Conservation (phyloP, 208 protist species). For the Leishmania arabica region DNA sequence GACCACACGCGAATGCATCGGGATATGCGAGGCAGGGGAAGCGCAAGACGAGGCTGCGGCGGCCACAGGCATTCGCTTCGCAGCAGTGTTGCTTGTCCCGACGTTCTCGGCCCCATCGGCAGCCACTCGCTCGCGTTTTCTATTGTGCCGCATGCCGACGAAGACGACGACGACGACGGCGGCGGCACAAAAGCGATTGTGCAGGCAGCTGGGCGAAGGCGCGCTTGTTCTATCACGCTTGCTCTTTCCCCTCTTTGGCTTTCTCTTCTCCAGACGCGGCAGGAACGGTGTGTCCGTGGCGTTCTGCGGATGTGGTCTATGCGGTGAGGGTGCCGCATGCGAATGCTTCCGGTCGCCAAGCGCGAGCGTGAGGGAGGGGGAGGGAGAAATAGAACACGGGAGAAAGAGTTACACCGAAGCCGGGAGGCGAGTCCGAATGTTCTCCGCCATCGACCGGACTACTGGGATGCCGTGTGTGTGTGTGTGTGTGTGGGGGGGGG, state of each 20-base stretch:
- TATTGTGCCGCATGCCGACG: neutral
- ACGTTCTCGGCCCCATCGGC: slow-evolving; percentile 1
- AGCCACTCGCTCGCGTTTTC: slow-evolving; percentile 9
- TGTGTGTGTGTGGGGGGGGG: too few species aligned
- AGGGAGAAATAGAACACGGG: neutral
- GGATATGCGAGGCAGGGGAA: neutral
- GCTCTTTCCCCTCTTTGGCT: neutral
- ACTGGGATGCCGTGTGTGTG: neutral
- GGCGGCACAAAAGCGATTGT: neutral
- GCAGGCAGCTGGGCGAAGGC: neutral
- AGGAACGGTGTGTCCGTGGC: neutral
- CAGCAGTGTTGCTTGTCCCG: neutral
- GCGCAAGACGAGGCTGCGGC: neutral
- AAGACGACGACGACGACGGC: too few species aligned
- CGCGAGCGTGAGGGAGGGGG: neutral
- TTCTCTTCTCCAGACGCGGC: too few species aligned
- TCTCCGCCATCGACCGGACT: neutral
- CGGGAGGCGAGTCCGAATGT: neutral
- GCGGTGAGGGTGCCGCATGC: neutral
- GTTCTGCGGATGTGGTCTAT: neutral
- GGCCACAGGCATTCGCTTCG: neutral
- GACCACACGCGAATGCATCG: neutral
- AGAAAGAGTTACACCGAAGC: too few species aligned
- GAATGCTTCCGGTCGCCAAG: neutral
- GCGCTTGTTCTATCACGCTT: too few species aligned